These are phyloP conservation scores for Bimuria novae-zelandiae DNA, from an alignment of 2,329 filamentous ascomycete genomes.

Conservation along the genomic window DNA sequence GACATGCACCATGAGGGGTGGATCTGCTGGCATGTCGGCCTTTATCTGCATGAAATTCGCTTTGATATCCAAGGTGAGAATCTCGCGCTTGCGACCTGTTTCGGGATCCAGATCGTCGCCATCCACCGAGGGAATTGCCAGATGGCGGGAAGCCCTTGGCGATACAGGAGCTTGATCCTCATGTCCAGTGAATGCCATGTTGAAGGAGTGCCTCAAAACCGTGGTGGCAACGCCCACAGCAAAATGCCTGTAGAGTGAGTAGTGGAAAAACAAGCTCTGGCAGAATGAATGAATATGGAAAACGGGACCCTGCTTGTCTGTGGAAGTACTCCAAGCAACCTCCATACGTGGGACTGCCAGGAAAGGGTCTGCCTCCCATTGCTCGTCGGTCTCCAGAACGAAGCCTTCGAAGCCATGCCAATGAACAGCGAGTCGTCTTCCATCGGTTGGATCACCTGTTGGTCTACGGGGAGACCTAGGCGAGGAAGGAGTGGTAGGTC, in stretches of 20 bases:
- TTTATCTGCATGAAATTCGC: conserved; percentile 84
- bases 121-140: conserved; percentile 40
- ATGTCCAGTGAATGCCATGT: conserved; percentile 18
- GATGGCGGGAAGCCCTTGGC: conserved; percentile 26
- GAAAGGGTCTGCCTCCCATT: conserved; percentile 84
- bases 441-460: conserved; percentile 63
- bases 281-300: conserved; percentile 85
- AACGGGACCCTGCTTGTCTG: conserved; percentile 83
- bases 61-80: conserved; percentile 82
- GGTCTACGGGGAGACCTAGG: conserved; percentile 58
- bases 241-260: conserved; percentile 93
- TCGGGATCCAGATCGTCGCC: conserved; percentile 33
- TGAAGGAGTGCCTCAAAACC: conserved; percentile 63
- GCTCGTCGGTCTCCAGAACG: conserved; percentile 84
- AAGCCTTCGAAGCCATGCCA: conserved; percentile 85
- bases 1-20: conserved; percentile 87
- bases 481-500: conserved; percentile 55
- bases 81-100: conserved; percentile 57
- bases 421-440: conserved; percentile 79
- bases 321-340: conserved; percentile 79
- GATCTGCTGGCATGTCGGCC: conserved; percentile 83
- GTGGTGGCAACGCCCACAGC: conserved; percentile 79
- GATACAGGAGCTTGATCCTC: conserved; percentile 19
- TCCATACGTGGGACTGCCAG: conserved; percentile 86
- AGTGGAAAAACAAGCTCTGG: conserved; percentile 79